phyloP scores from a whole-genome alignment of 1,139 yeast genomes.

The Yamadazyma oceani region DNA sequence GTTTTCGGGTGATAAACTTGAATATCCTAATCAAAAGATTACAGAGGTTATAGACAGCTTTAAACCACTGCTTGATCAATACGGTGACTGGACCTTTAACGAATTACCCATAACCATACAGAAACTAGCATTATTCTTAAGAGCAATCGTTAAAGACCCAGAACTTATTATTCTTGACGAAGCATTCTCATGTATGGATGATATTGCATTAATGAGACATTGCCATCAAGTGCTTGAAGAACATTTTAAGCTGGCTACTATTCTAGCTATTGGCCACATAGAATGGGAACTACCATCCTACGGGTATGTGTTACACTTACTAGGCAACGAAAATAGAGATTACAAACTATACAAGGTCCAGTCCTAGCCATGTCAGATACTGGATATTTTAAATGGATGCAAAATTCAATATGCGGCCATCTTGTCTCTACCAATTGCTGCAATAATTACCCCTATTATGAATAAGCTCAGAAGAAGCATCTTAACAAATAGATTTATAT shows the following conservation, averaged over 20 bases:
- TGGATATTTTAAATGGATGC: too few relatives aligned
- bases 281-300: conserved; percentile 44
- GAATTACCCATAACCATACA: conserved; percentile 72
- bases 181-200: conserved; percentile 90
- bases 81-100: conserved; percentile 42
- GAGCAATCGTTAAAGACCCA: conserved; percentile 79
- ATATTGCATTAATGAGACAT: conserved; percentile 50
- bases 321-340: conserved; percentile 32
- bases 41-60: conserved; percentile 18
- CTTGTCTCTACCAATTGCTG: too few relatives aligned
- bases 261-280: conserved; percentile 78
- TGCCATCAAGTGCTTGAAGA: conserved; percentile 65
- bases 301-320: conserved; percentile 34
- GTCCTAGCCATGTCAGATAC: too few relatives aligned
- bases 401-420: too few relatives aligned
- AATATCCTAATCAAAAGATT: conserved; percentile 8
- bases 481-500: too few relatives aligned
- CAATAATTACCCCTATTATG: too few relatives aligned
- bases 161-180: conserved; percentile 81
- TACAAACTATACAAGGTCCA: conserved; percentile 21
- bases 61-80: conserved; percentile 24
- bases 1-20: conserved; percentile 19
- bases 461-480: too few relatives aligned
- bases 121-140: conserved; percentile 69
- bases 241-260: conserved; percentile 59